A percentile compares a stretch with the other conserved stretches of the same genome.
Evolutionary conservation across 768 basidiomycete genomes (phyloP).

Genomic region (Boletus rubropictus): DNA sequence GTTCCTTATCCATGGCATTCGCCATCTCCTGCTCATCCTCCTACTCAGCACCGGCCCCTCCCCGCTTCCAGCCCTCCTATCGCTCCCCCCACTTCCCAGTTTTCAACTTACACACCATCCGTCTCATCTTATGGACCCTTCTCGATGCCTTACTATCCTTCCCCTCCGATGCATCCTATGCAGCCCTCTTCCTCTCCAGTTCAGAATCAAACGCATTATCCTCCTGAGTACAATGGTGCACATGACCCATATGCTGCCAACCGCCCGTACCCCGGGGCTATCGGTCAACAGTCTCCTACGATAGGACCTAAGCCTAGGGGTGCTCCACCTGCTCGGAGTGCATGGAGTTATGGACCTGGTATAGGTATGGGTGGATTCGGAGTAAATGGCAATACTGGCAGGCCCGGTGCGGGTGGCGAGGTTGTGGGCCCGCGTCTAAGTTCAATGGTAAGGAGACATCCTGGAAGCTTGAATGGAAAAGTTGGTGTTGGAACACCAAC

Average conservation of each 20-base stretch:
- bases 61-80: conserved; percentile 28
- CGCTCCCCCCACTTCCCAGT: conserved; percentile 30
- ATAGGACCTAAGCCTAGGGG: conserved; percentile 26
- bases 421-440: conserved; percentile 63
- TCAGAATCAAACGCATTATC: conserved; percentile 24
- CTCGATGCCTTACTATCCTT: conserved; percentile 30
- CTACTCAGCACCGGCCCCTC: conserved; percentile 36
- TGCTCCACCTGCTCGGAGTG: conserved; percentile 40
- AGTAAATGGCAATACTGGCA: conserved; percentile 25
- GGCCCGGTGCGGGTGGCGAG: conserved; percentile 34
- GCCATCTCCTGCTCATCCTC: conserved; percentile 34
- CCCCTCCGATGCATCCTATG: conserved; percentile 26
- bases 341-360: conserved; percentile 73
- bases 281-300: conserved; percentile 29
- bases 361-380: conserved; percentile 43
- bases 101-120: conserved; percentile 29
- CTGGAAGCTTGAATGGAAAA: conserved; percentile 47
- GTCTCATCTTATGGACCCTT: conserved; percentile 33
- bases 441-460: conserved; percentile 41
- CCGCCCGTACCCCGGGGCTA: conserved; percentile 26
- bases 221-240: conserved; percentile 27
- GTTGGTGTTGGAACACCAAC: conserved; percentile 54
- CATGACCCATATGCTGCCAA: conserved; percentile 20
- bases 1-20: conserved; percentile 33
- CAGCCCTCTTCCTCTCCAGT: conserved; percentile 24